Base-by-base conservation (phyloP, 2,329 filamentous ascomycete species). In the Botrytis pseudocinerea region DNA sequence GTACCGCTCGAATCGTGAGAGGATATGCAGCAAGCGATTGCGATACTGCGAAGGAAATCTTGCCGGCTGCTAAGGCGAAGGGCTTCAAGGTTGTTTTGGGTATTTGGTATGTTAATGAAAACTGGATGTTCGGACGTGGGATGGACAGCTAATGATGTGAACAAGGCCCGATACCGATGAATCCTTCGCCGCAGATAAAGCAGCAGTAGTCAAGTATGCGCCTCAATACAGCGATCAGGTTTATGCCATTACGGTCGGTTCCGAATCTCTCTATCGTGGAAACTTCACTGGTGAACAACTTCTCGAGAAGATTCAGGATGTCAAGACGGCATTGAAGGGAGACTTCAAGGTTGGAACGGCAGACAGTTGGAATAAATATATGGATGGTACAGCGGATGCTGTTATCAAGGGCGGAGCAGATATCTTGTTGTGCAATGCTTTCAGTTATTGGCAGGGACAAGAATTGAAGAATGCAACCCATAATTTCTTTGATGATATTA, bases 351-450 rank as follows among this genome's bases (percentile, higher is more conserved):
- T 92, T 62, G 91, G 91, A 69, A 92, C 89, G 18, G 91, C 91
- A 12, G 91, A 93, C 82, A 89, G 86, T 80, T 93, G 91, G 91
- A 93, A 92, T 83, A 92, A 91, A 82, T 90, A 85, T 79, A 85
- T 87, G 64, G 90, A 92, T 79, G 90, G 90, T 57, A 92, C 90
- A 40, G 90, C 88, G 57, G 88, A 93, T 80, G 84, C 87, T 22
- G 83, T 92, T 76, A 87, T 92, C 78, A 81, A 82, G 70, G 86
- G 85, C 64, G 87, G 77, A 70, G 78, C 86, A 69, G 89, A 91
- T 69, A 88, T 92, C 73, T 82, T 79, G 66, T 83, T 93, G 74
- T 85, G 87, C 80, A 93, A 93, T 79, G 91, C 89, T 40, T 93
- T 93, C 80, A 87, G 89, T 46, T 93, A 92, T 85, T 93, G 91